Percentiles rank a stretch among this genome's conserved stretches.
Conservation (phyloP, 176 grass and related monocot species). For the Oryza glaberrima region DNA sequence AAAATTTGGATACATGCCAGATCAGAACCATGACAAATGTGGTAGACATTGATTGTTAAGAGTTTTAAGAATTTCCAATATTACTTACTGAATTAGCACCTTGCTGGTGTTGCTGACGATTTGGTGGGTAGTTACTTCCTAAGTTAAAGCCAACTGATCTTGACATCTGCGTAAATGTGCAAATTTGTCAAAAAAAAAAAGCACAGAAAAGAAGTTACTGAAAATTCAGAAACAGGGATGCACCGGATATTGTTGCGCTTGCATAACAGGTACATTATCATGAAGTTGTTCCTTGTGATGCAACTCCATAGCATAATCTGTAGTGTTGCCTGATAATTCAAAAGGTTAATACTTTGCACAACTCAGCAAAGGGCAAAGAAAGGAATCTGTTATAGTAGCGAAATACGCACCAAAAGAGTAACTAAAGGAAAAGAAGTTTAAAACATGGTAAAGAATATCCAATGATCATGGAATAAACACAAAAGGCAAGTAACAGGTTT, state of each 20-base stretch:
- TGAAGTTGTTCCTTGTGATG: slow-evolving; percentile 98
- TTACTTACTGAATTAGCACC: slow-evolving; percentile 73
- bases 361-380: slow-evolving; percentile 14
- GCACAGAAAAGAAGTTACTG: slow-evolving; percentile 5
- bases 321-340: slow-evolving; percentile 60
- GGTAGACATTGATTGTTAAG: slow-evolving; percentile 47
- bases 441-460: background rate
- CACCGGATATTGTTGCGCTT: slow-evolving; percentile 83
- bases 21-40: slow-evolving; percentile 51
- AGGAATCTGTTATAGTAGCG: slow-evolving; percentile 1
- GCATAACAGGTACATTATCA: slow-evolving; percentile 85
- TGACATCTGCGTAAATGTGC: slow-evolving; percentile 61
- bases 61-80: slow-evolving; percentile 42
- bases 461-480: background rate
- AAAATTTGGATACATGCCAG: slow-evolving; percentile 39
- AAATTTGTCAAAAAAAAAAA: slow-evolving; percentile 44
- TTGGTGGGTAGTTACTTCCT: slow-evolving; percentile 68
- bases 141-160: slow-evolving; percentile 91
- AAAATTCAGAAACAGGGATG: slow-evolving; percentile 47
- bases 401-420: slow-evolving; percentile 15
- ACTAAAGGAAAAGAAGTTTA: slow-evolving; percentile 30
- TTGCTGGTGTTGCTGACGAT: slow-evolving; percentile 89
- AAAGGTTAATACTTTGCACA: slow-evolving; percentile 24
- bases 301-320: slow-evolving; percentile 90
- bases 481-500: background rate